These are phyloP conservation scores for Blastocystis sp. DNA, from an alignment of 352 stramenopile genomes.

Conservation along the genomic window DNA sequence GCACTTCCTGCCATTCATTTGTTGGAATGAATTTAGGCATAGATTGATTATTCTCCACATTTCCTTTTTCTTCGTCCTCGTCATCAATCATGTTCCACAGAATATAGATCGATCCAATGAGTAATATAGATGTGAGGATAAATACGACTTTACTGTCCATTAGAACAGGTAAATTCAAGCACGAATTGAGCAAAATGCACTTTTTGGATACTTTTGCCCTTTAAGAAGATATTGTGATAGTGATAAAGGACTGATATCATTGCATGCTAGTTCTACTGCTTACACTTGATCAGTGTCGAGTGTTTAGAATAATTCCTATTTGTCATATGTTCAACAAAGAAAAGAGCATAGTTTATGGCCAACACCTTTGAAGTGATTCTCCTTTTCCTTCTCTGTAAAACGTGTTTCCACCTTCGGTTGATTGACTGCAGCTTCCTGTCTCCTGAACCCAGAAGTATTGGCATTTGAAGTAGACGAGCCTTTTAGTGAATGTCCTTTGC, in stretches of 20 bases:
- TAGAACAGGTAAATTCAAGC: too few species aligned
- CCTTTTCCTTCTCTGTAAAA: conserved; percentile 1
- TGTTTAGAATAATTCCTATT: too few species aligned
- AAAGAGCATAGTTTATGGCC: background rate
- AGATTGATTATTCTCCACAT: background rate
- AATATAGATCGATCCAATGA: background rate
- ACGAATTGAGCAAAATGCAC: too few species aligned
- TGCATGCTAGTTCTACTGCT: too few species aligned
- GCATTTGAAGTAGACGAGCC: background rate
- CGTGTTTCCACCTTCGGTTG: background rate
- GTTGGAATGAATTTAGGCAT: conserved; percentile 27
- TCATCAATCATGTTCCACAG: background rate
- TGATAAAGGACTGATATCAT: too few species aligned
- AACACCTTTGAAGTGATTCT: conserved; percentile 14
- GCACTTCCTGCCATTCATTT: conserved; percentile 46
- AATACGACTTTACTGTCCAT: background rate
- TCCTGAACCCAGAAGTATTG: background rate
- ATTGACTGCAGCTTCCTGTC: background rate
- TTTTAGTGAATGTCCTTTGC: background rate
- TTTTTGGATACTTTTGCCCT: too few species aligned
- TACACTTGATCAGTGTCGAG: too few species aligned
- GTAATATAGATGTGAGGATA: background rate
- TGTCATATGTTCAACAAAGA: too few species aligned
- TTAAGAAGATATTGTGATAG: too few species aligned
- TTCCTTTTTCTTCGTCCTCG: background rate